Conservation (phyloP, 2,329 filamentous ascomycete species). For the Aspergillus sojae region DNA sequence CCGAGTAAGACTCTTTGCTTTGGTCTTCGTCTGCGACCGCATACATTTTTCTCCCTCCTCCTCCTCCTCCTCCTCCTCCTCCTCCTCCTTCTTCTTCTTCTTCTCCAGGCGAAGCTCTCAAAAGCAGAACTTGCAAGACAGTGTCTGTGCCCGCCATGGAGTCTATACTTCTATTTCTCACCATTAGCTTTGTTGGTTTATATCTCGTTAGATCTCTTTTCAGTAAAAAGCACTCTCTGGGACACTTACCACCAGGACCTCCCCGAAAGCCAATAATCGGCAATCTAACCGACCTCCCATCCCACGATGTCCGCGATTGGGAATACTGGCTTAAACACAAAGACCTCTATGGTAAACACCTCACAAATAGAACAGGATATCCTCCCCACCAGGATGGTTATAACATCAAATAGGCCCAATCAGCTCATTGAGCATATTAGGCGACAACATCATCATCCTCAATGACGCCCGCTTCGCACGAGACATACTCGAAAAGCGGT, state of each 20-base stretch:
- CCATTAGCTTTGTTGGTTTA: neutral
- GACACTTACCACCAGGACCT: constrained; percentile 52
- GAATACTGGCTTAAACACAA: constrained; percentile 47
- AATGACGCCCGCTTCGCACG: constrained; percentile 33
- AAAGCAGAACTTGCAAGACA: neutral
- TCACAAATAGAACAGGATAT: neutral
- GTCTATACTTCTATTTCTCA: neutral
- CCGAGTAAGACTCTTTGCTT: neutral
- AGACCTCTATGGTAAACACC: constrained; percentile 35
- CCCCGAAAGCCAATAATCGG: constrained; percentile 51
- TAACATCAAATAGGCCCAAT: constrained; percentile 29
- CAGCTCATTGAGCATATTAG: constrained; percentile 37
- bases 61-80: neutral
- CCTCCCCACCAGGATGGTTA: neutral
- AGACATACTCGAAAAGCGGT: constrained; percentile 37
- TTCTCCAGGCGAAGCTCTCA: neutral
- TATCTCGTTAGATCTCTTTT: neutral
- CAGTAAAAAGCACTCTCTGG: neutral
- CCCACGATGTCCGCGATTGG: constrained; percentile 37
- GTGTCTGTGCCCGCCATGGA: neutral
- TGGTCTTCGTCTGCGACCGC: neutral
- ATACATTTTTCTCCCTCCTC: neutral
- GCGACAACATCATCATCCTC: constrained; percentile 35
- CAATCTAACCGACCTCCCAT: constrained; percentile 53
- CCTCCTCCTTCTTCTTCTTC: neutral